Conservation (phyloP, 495 filamentous ascomycete species). For the Aspergillus avenaceus region DNA sequence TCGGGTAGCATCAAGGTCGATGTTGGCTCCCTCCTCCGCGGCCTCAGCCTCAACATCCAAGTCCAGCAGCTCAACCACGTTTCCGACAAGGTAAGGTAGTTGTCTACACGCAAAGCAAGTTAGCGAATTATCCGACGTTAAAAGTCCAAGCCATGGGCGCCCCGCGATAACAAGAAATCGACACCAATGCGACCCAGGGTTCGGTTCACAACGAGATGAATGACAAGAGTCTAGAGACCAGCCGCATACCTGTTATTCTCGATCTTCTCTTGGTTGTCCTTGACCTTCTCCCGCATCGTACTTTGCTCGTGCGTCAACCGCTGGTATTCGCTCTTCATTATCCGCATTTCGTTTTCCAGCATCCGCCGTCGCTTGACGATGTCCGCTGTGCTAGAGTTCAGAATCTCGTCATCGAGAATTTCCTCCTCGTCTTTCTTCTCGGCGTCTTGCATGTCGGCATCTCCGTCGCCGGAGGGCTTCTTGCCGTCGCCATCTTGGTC, state of each 20-base stretch:
- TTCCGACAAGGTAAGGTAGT: conserved; percentile 96
- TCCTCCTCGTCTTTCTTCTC: conserved; percentile 72
- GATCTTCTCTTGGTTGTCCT: conserved; percentile 98
- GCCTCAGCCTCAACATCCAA: conserved; percentile 95
- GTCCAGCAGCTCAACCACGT: conserved; percentile 94
- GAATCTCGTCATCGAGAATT: conserved; percentile 83
- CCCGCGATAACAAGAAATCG: too few species aligned
- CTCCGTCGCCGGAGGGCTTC: conserved; percentile 57
- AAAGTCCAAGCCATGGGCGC: too few species aligned
- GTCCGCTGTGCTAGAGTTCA: conserved; percentile 86
- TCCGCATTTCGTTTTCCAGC: conserved; percentile 93
- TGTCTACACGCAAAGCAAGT: conserved; percentile 55
- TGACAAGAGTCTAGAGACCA: background rate
- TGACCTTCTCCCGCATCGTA: conserved; percentile 95
- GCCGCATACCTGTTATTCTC: conserved; percentile 86
- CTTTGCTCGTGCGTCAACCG: conserved; percentile 91
- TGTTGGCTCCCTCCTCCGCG: conserved; percentile 95
- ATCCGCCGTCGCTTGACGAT: conserved; percentile 81
- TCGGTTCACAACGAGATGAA: background rate
- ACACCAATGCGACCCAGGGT: background rate
- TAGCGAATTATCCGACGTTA: too few species aligned
- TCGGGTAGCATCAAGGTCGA: conserved; percentile 94
- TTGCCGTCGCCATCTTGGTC: conserved; percentile 52
- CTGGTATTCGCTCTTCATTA: conserved; percentile 97
- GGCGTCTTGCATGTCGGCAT: conserved; percentile 88